Conservation (phyloP, 495 filamentous ascomycete genomes). For the Penicillium coffeae region DNA sequence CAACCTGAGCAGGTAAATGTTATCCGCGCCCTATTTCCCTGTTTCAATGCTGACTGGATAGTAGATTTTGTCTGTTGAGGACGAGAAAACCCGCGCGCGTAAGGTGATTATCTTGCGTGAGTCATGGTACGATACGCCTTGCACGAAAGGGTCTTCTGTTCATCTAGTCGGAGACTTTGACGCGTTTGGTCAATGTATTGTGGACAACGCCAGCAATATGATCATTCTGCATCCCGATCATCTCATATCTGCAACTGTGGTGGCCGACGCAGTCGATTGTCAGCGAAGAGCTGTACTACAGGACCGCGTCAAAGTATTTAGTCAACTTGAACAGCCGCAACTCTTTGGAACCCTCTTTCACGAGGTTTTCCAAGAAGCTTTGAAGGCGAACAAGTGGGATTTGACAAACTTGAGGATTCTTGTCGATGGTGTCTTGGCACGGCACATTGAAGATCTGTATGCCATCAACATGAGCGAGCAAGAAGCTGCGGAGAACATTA, state of each 20-base stretch:
- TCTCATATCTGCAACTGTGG: conserved; percentile 86
- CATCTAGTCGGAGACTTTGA: conserved; percentile 83
- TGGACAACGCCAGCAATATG: conserved; percentile 77
- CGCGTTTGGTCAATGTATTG: conserved; percentile 57
- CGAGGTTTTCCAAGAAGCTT: conserved; percentile 86
- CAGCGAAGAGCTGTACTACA: conserved; percentile 85
- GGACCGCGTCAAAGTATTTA: conserved; percentile 85
- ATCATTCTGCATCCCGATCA: conserved; percentile 94
- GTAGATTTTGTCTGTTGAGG: conserved; percentile 72
- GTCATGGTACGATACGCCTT: conserved; percentile 78
- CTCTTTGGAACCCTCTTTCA: conserved; percentile 91
- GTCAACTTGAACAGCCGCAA: conserved; percentile 68
- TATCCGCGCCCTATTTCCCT: not conserved
- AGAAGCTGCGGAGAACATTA: conserved; percentile 70
- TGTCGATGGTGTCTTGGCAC: conserved; percentile 61
- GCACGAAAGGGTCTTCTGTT: conserved; percentile 67
- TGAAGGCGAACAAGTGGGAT: conserved; percentile 82
- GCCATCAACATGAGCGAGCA: conserved; percentile 69
- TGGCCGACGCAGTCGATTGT: conserved; percentile 90
- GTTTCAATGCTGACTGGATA: conserved; percentile 21
- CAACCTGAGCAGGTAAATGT: conserved; percentile 69
- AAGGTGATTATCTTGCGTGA: conserved; percentile 75
- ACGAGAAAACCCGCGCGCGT: conserved; percentile 60
- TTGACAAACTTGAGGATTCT: conserved; percentile 55
- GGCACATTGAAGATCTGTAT: conserved; percentile 81